Evolutionary conservation across 2,329 filamentous ascomycete species (phyloP).

Genomic region (Monilinia vaccinii-corymbosi): DNA sequence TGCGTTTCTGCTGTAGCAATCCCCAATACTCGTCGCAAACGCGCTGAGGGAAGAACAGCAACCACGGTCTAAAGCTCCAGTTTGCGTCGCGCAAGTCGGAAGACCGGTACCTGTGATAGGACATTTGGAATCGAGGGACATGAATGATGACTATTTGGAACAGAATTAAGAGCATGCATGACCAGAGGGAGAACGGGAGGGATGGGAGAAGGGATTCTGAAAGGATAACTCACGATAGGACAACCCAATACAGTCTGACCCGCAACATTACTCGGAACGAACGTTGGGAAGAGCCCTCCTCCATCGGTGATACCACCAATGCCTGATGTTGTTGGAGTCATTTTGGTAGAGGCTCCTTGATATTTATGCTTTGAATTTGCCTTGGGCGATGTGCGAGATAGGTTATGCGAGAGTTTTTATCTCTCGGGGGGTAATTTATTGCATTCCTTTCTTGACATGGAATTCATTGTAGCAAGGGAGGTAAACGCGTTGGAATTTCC

Average conservation of each 20-base stretch:
- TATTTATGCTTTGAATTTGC: not conserved
- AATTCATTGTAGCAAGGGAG: not conserved
- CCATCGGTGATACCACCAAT: not conserved
- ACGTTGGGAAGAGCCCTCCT: not conserved
- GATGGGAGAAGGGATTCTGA: not conserved
- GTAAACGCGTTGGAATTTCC: not conserved
- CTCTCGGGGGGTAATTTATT: not conserved
- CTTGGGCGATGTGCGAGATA: not conserved
- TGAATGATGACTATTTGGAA: slow-evolving; percentile 1
- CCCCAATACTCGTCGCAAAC: not conserved
- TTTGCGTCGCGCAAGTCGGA: not conserved
- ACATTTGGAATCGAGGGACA: slow-evolving; percentile 4
- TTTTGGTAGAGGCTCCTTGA: not conserved
- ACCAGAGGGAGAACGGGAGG: too few relatives aligned
- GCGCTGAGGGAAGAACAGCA: not conserved
- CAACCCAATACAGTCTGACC: not conserved
- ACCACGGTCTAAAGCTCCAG: not conserved
- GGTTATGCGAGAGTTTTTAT: not conserved
- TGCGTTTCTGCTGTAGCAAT: slow-evolving; percentile 1
- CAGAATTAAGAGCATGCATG: not conserved
- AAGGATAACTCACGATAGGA: not conserved
- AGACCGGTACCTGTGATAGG: not conserved
- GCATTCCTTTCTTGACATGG: not conserved
- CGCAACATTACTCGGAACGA: slow-evolving; percentile 1
- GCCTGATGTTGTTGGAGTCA: not conserved